These are phyloP conservation scores for Epicoccum nigrum DNA, from an alignment of 2,329 filamentous ascomycete species.

Conservation along the genomic window DNA sequence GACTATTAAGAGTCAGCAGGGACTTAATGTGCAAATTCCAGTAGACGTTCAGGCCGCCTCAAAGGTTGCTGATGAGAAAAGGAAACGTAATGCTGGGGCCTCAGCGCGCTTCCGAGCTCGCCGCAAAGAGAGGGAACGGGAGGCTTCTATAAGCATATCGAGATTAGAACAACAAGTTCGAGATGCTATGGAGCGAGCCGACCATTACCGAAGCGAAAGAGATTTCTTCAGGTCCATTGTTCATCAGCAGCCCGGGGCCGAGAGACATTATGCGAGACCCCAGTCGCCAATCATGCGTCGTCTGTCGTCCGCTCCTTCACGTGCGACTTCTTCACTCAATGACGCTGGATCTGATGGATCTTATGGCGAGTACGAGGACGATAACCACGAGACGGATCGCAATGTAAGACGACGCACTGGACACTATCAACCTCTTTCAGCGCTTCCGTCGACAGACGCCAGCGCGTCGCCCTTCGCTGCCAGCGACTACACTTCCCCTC, in stretches of 20 bases:
- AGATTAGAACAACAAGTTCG: constrained; percentile 71
- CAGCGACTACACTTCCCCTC: constrained; percentile 22
- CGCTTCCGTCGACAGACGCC: constrained; percentile 27
- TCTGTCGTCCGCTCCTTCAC: constrained; percentile 37
- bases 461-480: constrained; percentile 26
- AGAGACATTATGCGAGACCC: constrained; percentile 54
- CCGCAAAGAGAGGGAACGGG: constrained; percentile 80
- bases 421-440: constrained; percentile 40
- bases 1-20: constrained; percentile 59
- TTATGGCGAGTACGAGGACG: constrained; percentile 42
- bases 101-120: constrained; percentile 82
- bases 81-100: constrained; percentile 82
- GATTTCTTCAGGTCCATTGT: constrained; percentile 68
- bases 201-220: constrained; percentile 76
- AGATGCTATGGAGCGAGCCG: constrained; percentile 70
- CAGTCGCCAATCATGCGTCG: constrained; percentile 50
- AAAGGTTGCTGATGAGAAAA: constrained; percentile 81
- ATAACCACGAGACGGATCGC: constrained; percentile 38
- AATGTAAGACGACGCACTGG: constrained; percentile 48
- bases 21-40: constrained; percentile 64
- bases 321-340: constrained; percentile 35
- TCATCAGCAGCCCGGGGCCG: constrained; percentile 61
- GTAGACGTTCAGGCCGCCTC: constrained; percentile 84
- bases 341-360: constrained; percentile 39
- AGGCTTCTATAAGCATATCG: constrained; percentile 71